Evolutionary conservation across 495 filamentous ascomycete genomes (phyloP), one percentile per base, ranked within the genome.

Genomic region (Pseudoneurospora amorphoporcata): DNA sequence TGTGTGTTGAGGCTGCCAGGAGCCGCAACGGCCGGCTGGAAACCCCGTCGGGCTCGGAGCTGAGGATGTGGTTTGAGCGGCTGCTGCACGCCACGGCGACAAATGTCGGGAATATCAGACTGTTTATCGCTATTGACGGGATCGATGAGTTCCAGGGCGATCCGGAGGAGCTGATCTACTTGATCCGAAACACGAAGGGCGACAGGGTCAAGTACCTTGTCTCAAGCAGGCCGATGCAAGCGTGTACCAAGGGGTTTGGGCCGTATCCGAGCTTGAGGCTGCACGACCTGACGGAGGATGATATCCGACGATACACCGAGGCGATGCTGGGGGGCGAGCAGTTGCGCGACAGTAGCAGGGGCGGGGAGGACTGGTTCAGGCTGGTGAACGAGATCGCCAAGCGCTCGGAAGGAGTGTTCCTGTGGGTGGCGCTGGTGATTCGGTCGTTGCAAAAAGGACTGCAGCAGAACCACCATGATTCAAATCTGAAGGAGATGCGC

Each of bases 71-170:
- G 68, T 69, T 69, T 35, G 39, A 69, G 19, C 68, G 68, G 4
- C 8, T 69, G 8, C n/a, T 69, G 39, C 39, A 65, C 29, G 53
- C 53, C 12, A 17, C 53, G 53, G 53, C 68, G n/a, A 69, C 35
- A 17, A 43, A 14, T 12, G 23, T 38, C 14, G 37, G 37, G 6
- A 41, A 69, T 14, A 10, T 69, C 3, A n/a, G 35, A 6, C 9
- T 69, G 39, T 81, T 87, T 58, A 83, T 86, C 47, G 68, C 68
- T 4, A 81, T 88, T 41, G 86, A 87, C 72, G 85, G 84, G 2
- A 74, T 87, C 0, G 85, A 86, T 68, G 85, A 87, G 69, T 84
- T 75, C 71, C 70, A 80, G 2, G 83, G 77, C 4, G 70, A 76
- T 43, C 72, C 37, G 7, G 69, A 68, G 29, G 72, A 69, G 0